A percentile compares a stretch with the other conserved stretches of the same genome.
phyloP scores from a whole-genome alignment of 2,329 filamentous ascomycete species.

The Lachnellula cervina region DNA sequence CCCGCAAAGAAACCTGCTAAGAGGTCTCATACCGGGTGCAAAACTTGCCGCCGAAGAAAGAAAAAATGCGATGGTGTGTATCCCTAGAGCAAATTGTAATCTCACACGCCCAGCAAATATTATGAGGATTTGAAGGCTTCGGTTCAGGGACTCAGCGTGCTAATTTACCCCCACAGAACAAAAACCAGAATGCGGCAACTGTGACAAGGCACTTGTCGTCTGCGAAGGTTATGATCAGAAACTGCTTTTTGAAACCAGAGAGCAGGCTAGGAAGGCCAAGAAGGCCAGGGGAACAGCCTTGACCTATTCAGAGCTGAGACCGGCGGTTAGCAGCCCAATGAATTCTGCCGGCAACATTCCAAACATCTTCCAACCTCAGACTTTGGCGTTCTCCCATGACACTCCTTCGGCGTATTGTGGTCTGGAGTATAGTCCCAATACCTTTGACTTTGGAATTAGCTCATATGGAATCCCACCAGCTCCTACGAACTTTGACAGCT shows the following conservation, averaged over 20 bases:
- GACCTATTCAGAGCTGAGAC: background rate
- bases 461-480: background rate
- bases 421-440: background rate
- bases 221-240: conserved; percentile 13
- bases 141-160: background rate
- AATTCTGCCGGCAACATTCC: background rate
- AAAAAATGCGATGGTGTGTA: conserved; percentile 51
- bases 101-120: background rate
- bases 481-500: background rate
- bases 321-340: background rate
- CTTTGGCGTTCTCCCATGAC: background rate
- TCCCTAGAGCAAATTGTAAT: background rate
- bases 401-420: background rate
- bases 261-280: background rate
- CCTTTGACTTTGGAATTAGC: background rate
- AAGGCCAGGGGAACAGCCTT: background rate
- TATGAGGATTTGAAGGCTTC: background rate
- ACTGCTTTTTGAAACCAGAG: too few species aligned
- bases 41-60: conserved; percentile 53
- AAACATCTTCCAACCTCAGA: background rate
- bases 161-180: background rate
- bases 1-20: background rate
- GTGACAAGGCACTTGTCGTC: conserved; percentile 6
- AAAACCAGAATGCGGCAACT: conserved; percentile 8
- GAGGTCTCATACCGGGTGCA: conserved; percentile 24